Conservation (phyloP, 306 rosid genomes). For the Trichosanthes truncata region DNA sequence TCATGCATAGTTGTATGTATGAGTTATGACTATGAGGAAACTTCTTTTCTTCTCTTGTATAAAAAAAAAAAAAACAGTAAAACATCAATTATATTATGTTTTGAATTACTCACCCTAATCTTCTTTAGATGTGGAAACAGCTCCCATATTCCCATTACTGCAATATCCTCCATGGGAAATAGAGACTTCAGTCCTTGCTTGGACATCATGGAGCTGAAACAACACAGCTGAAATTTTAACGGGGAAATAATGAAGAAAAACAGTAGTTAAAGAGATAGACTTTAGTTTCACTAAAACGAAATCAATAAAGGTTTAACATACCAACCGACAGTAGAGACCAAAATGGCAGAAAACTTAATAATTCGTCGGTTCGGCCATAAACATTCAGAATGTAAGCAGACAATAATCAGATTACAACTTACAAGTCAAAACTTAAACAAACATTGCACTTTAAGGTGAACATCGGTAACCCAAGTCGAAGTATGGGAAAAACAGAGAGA, state of each 20-base stretch:
- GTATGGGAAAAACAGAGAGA: neutral
- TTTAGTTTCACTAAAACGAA: neutral
- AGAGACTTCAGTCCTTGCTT: constrained; percentile 57
- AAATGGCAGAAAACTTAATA: neutral
- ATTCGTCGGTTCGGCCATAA: neutral
- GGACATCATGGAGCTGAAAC: constrained; percentile 63
- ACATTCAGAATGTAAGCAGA: neutral
- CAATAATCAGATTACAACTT: neutral
- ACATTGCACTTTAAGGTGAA: neutral
- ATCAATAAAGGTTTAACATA: neutral
- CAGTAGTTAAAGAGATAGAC: neutral
- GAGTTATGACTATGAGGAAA: neutral
- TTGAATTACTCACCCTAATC: constrained; percentile 52
- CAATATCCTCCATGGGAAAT: constrained; percentile 74
- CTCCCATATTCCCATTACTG: constrained; percentile 95
- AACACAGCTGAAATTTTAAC: neutral
- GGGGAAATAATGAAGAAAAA: neutral
- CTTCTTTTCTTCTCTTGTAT: neutral
- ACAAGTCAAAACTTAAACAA: neutral
- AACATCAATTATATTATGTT: neutral
- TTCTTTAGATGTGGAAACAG: constrained; percentile 59
- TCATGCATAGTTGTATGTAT: neutral
- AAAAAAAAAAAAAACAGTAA: neutral
- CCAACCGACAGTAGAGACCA: neutral
- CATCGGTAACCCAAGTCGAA: neutral